Conservation (phyloP, 768 basidiomycete species). For the Serpula lacrymans region DNA sequence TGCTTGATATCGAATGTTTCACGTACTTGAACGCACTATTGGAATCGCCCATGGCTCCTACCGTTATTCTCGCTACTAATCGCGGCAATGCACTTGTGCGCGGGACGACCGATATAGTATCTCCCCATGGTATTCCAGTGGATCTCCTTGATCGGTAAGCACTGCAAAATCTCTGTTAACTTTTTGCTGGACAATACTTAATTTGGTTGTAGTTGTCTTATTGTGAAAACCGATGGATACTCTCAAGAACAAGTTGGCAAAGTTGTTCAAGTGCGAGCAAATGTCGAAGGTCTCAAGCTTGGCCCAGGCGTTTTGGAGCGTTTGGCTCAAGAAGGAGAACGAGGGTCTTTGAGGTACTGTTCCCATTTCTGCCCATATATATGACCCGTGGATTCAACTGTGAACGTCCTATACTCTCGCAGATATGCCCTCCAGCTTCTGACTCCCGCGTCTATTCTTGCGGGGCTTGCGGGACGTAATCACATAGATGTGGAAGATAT, state of each 20-base stretch:
- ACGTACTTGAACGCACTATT: slow-evolving; percentile 95
- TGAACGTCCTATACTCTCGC: slow-evolving; percentile 8
- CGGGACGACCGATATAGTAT: slow-evolving; percentile 87
- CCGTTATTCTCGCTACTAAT: slow-evolving; percentile 96
- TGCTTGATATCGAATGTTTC: slow-evolving; percentile 99
- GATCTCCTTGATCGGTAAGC: slow-evolving; percentile 88
- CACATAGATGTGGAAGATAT: slow-evolving; percentile 90
- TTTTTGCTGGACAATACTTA: no score
- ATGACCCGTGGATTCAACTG: no score
- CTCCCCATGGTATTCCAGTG: slow-evolving; percentile 91
- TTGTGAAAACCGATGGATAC: slow-evolving; percentile 89
- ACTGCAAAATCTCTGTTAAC: slow-evolving; percentile 3
- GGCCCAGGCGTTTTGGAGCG: slow-evolving; percentile 74
- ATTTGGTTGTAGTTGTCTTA: slow-evolving; percentile 66
- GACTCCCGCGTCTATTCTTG: slow-evolving; percentile 87
- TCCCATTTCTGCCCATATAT: slow-evolving; percentile 7
- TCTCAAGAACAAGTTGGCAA: slow-evolving; percentile 78
- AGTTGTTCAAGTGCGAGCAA: slow-evolving; percentile 83
- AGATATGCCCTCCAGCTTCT: slow-evolving; percentile 92
- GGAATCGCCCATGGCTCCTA: slow-evolving; percentile 96
- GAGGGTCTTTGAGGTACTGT: slow-evolving; percentile 71
- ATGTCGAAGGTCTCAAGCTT: slow-evolving; percentile 80
- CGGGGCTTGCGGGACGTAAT: slow-evolving; percentile 68
- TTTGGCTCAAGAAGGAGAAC: slow-evolving; percentile 79
- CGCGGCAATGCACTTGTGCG: slow-evolving; percentile 89